Evolutionary conservation across 225 moss, liverwort and hornwort species (phyloP).

Genomic region (Climacium dendroides): DNA sequence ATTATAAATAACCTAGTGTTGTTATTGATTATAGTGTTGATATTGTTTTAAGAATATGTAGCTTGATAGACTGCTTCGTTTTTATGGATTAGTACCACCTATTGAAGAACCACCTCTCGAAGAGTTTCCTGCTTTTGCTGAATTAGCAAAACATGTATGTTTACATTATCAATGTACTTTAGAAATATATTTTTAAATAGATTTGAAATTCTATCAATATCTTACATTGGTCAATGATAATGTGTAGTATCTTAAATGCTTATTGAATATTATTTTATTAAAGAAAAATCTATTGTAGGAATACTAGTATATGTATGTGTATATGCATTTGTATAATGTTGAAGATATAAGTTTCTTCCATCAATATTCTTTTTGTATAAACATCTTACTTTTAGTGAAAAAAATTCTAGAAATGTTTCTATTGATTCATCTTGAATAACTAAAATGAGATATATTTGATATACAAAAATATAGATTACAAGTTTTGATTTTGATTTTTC

Average conservation of each 20-base stretch:
- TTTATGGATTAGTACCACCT: conserved; percentile 48
- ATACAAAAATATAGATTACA: too few species aligned
- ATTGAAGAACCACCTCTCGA: conserved; percentile 31
- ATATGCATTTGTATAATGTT: neutral
- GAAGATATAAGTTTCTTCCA: neutral
- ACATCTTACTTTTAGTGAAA: too few species aligned
- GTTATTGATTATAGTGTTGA: neutral
- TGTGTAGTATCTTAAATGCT: too few species aligned
- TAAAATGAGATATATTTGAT: neutral
- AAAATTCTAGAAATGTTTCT: neutral
- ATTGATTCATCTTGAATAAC: neutral
- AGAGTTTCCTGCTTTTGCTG: conserved; percentile 16
- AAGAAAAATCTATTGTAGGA: too few species aligned
- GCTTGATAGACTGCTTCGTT: conserved; percentile 55
- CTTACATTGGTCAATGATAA: too few species aligned
- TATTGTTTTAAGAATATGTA: neutral
- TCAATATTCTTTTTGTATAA: neutral
- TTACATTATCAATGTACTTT: too few species aligned
- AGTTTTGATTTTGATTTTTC: neutral
- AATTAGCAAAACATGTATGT: conserved; percentile 29
- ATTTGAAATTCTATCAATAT: neutral
- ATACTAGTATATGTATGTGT: accelerated
- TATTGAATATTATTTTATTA: neutral
- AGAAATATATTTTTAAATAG: too few species aligned
- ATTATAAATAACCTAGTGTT: neutral